phyloP scores from a whole-genome alignment of 2,329 filamentous ascomycete species.

The Clarireedia homoeocarpa region DNA sequence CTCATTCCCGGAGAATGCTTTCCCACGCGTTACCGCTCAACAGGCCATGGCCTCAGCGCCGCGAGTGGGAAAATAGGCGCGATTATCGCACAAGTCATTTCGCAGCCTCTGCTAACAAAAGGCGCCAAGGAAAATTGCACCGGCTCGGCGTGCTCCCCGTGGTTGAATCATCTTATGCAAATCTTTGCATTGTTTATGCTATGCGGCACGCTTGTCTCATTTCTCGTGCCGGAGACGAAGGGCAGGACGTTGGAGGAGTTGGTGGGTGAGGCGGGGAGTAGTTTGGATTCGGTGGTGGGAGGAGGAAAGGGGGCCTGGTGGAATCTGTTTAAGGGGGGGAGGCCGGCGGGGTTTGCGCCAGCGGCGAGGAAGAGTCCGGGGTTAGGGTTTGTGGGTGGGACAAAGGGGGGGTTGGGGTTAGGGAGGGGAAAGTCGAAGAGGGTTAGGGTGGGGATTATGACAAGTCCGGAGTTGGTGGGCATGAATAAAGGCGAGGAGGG shows the following conservation, averaged over 20 bases:
- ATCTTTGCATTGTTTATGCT: conserved; percentile 79
- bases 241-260: conserved; percentile 65
- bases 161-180: conserved; percentile 67
- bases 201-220: conserved; percentile 56
- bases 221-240: conserved; percentile 74
- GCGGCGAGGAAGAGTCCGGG: neutral
- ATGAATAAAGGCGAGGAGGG: neutral
- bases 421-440: conserved; percentile 17
- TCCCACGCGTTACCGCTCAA: conserved; percentile 54
- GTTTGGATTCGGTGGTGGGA: conserved; percentile 3
- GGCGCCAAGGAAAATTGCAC: conserved; percentile 44
- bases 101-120: conserved; percentile 52
- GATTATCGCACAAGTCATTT: conserved; percentile 58
- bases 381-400: conserved; percentile 6
- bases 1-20: conserved; percentile 58
- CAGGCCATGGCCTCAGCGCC: conserved; percentile 57
- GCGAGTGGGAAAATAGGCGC: conserved; percentile 61
- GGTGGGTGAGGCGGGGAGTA: conserved; percentile 44
- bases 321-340: conserved; percentile 19
- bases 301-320: conserved; percentile 1
- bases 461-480: conserved; percentile 16
- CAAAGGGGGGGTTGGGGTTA: conserved; percentile 12
- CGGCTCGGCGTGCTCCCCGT: conserved; percentile 43
- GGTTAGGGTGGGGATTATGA: conserved; percentile 21
- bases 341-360: conserved; percentile 19